Conservation (phyloP, 176 grass and related monocot species). For the Stipa capillata region DNA sequence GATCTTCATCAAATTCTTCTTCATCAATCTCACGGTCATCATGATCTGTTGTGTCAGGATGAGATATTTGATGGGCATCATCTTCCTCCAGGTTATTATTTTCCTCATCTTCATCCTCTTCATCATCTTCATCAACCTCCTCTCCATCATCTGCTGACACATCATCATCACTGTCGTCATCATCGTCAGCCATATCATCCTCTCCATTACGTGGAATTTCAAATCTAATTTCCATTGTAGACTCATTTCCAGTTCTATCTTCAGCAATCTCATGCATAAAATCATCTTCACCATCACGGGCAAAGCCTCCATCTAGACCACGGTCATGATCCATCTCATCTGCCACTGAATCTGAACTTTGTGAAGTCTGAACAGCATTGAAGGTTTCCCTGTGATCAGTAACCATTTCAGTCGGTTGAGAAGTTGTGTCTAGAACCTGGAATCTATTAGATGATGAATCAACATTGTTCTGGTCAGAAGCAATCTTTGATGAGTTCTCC, state of each 20-base stretch:
- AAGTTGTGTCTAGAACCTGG: conserved; percentile 57
- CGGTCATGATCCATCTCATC: conserved; percentile 93
- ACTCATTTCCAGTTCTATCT: conserved; percentile 67
- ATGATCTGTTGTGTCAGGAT: conserved; percentile 88
- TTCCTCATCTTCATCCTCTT: conserved; percentile 70
- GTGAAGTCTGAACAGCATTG: conserved; percentile 51
- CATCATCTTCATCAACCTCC: conserved; percentile 73
- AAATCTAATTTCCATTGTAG: conserved; percentile 95
- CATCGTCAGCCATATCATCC: conserved; percentile 77
- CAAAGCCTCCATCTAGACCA: conserved; percentile 49
- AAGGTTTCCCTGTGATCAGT: conserved; percentile 63
- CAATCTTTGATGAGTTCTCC: conserved; percentile 45
- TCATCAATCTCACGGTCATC: conserved; percentile 98
- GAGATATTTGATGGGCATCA: conserved; percentile 75
- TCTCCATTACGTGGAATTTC: conserved; percentile 71
- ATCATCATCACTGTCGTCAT: conserved; percentile 79
- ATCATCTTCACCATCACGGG: conserved; percentile 77
- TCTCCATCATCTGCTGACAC: conserved; percentile 74
- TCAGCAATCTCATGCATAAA: conserved; percentile 94
- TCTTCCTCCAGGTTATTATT: conserved; percentile 87
- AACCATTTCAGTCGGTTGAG: conserved; percentile 49
- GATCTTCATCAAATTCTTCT: conserved; percentile 96
- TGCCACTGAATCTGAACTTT: conserved; percentile 63
- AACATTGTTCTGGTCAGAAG: conserved; percentile 47
- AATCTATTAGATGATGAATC: conserved; percentile 56